These are phyloP conservation scores for Neurospora sp. DNA, from an alignment of 2,329 filamentous ascomycete genomes.

Conservation along the genomic window DNA sequence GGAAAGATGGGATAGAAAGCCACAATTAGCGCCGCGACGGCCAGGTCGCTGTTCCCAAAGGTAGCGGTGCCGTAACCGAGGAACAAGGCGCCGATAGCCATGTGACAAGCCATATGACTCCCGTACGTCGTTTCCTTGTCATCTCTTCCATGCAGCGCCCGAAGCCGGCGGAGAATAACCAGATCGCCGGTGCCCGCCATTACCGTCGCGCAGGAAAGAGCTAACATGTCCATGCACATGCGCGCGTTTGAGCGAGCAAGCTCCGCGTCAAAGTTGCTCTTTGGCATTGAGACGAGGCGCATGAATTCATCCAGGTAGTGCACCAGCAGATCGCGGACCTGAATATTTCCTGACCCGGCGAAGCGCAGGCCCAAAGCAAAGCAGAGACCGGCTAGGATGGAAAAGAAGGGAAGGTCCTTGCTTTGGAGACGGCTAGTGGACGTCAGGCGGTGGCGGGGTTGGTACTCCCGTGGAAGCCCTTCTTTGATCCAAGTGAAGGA, in stretches of 20 bases:
- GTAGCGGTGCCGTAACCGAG: constrained; percentile 88
- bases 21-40: constrained; percentile 75
- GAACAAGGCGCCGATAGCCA: constrained; percentile 85
- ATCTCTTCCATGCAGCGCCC: constrained; percentile 78
- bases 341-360: constrained; percentile 59
- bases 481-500: constrained; percentile 63
- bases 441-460: constrained; percentile 48
- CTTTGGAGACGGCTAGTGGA: constrained; percentile 57
- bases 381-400: constrained; percentile 81
- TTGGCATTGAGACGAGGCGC: constrained; percentile 56
- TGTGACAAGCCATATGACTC: constrained; percentile 84
- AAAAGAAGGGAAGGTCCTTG: constrained; percentile 83
- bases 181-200: constrained; percentile 96
- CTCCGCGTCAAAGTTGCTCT: constrained; percentile 65
- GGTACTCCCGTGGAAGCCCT: constrained; percentile 65
- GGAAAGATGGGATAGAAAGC: constrained; percentile 95
- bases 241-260: constrained; percentile 73
- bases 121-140: constrained; percentile 82
- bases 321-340: constrained; percentile 72
- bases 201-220: constrained; percentile 72
- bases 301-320: constrained; percentile 82
- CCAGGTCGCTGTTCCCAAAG: constrained; percentile 78
- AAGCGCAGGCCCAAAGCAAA: constrained; percentile 68
- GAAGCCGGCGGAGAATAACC: constrained; percentile 70
- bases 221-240: constrained; percentile 84